Conservation (phyloP, 441 rosid genomes). For the Erodium moschatum region DNA sequence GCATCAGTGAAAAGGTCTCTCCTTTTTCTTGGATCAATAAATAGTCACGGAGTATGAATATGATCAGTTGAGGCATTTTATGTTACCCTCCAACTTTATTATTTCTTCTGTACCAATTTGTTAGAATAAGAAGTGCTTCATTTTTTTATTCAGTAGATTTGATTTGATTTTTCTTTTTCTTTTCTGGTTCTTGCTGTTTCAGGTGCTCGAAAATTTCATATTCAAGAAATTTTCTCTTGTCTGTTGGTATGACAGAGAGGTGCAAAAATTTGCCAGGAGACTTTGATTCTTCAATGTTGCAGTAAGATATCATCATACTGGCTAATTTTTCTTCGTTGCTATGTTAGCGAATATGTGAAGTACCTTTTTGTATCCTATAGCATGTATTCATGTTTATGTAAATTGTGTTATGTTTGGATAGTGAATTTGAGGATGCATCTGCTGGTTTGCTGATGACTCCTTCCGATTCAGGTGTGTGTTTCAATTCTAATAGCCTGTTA, state of each 20-base stretch:
- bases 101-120: not conserved
- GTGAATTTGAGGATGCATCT: slow-evolving; percentile 25
- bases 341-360: not conserved
- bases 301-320: slow-evolving; percentile 16
- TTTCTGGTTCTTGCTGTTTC: slow-evolving; percentile 4
- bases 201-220: slow-evolving; percentile 23
- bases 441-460: slow-evolving; percentile 7
- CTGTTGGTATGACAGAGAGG: slow-evolving; percentile 24
- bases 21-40: not conserved
- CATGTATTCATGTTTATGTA: not conserved
- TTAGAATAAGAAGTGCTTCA: not conserved
- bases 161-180: not conserved
- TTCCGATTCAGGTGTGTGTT: slow-evolving; percentile 23
- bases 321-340: not conserved
- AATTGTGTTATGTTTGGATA: slow-evolving; percentile 14
- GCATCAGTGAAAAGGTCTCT: not conserved
- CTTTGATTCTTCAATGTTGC: slow-evolving; percentile 24
- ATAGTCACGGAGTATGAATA: not conserved
- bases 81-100: not conserved
- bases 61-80: slow-evolving; percentile 3
- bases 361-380: not conserved
- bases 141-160: slow-evolving; percentile 8
- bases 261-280: slow-evolving; percentile 27
- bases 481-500: slow-evolving; percentile 6
- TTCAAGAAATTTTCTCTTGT: slow-evolving; percentile 24